Evolutionary conservation across 2,329 filamentous ascomycete genomes (phyloP).

Genomic region (Venturia oleaginea): DNA sequence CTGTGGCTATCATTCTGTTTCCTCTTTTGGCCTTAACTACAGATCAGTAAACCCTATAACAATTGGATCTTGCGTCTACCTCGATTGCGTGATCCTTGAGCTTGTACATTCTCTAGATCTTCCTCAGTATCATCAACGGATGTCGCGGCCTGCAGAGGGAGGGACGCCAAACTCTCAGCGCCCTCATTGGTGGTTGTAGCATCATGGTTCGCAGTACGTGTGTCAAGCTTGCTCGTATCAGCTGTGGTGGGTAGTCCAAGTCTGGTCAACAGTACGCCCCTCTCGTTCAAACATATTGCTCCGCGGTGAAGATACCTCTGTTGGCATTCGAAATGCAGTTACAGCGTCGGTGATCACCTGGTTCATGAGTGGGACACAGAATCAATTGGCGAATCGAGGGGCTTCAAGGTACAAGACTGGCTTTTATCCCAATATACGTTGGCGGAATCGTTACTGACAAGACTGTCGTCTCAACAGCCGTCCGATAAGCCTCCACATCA

Average conservation of each 20-base stretch:
- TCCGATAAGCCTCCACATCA: constrained; percentile 16
- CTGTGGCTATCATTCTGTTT: constrained; percentile 14
- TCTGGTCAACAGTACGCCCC: constrained; percentile 16
- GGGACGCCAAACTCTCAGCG: constrained; percentile 17
- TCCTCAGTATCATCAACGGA: constrained; percentile 17
- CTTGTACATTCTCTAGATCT: constrained; percentile 17
- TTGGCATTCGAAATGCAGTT: constrained; percentile 17
- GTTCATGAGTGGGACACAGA: constrained; percentile 16
- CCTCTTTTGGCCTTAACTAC: constrained; percentile 16
- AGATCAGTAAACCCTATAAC: constrained; percentile 15
- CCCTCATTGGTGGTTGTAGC: constrained; percentile 16
- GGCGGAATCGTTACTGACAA: constrained; percentile 16
- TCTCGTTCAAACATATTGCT: constrained; percentile 13
- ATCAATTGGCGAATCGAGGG: constrained; percentile 14
- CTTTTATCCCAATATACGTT: constrained; percentile 15
- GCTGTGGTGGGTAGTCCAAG: constrained; percentile 15
- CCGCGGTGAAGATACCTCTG: constrained; percentile 16
- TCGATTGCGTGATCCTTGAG: constrained; percentile 14
- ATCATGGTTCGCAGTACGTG: constrained; percentile 16
- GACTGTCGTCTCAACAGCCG: constrained; percentile 15
- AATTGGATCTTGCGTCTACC: constrained; percentile 15
- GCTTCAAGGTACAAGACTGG: constrained; percentile 14
- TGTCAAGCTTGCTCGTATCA: constrained; percentile 16
- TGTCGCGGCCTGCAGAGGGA: constrained; percentile 16
- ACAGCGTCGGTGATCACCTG: constrained; percentile 16